Conservation (phyloP, 2,329 filamentous ascomycete species). For the Cercospora sp. region DNA sequence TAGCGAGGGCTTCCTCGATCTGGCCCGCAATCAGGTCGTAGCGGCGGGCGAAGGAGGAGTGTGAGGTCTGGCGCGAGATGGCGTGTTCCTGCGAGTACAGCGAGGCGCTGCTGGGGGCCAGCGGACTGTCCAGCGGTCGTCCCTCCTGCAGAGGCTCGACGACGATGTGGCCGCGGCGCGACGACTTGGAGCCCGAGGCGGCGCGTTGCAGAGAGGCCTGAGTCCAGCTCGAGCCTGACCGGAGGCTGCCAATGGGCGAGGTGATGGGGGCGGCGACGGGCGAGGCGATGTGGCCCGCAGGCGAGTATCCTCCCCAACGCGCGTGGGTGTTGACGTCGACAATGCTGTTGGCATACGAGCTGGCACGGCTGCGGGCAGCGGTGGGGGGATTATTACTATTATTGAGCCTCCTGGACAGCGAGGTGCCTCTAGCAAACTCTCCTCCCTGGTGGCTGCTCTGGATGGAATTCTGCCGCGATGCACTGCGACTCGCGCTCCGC, state of each 20-base stretch:
- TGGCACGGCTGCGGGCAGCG: conserved; percentile 58
- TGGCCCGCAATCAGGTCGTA: conserved; percentile 38
- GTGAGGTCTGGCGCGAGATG: conserved; percentile 30
- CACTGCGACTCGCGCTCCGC: conserved; percentile 27
- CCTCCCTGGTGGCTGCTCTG: conserved; percentile 21
- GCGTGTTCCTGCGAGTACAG: conserved; percentile 26
- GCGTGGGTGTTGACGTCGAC: conserved; percentile 68
- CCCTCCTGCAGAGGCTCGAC: conserved; percentile 43
- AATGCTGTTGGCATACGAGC: conserved; percentile 54
- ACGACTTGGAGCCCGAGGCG: conserved; percentile 45
- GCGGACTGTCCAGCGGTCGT: conserved; percentile 39
- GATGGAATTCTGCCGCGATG: conserved; percentile 30
- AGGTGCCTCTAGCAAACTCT: conserved; percentile 16
- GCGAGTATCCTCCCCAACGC: conserved; percentile 67
- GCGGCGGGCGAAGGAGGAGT: conserved; percentile 33
- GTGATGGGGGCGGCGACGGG: neutral
- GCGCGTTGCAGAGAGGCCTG: conserved; percentile 39
- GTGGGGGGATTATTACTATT: conserved; percentile 12
- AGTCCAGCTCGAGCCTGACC: conserved; percentile 50
- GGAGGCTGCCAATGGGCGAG: conserved; percentile 59
- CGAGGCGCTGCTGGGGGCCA: conserved; percentile 33
- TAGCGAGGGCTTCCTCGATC: conserved; percentile 34
- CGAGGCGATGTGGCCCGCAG: neutral
- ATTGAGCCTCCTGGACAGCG: conserved; percentile 11
- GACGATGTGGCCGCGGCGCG: conserved; percentile 42